Evolutionary conservation across 75 land plant species (phyloP).

Genomic region (Pinus albicaulis): DNA sequence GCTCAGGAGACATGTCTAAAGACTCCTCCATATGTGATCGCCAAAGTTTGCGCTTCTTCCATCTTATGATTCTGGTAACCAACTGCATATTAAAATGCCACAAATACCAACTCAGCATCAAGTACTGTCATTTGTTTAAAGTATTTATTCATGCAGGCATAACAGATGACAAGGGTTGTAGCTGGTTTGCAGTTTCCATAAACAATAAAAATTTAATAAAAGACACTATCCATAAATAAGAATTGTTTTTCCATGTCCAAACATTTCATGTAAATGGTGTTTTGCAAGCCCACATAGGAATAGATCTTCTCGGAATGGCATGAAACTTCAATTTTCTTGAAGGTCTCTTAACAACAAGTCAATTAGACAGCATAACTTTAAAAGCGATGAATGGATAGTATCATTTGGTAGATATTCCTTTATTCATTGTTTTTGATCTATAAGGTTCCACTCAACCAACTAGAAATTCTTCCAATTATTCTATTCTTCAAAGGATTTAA

Average conservation of each 20-base stretch:
- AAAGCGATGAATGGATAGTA: neutral
- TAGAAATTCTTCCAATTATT: neutral
- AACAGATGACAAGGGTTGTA: neutral
- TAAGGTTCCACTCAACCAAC: neutral
- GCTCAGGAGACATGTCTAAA: slow-evolving; percentile 57
- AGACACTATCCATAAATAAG: neutral
- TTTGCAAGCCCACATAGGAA: neutral
- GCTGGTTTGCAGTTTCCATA: neutral
- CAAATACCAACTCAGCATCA: neutral
- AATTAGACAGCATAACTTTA: neutral
- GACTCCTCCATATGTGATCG: slow-evolving; percentile 21
- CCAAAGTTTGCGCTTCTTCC: slow-evolving; percentile 17
- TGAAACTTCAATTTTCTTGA: neutral
- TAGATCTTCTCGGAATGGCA: too few relatives aligned
- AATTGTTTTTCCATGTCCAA: neutral
- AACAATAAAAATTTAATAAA: neutral
- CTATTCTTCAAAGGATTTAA: neutral
- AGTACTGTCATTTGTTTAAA: neutral
- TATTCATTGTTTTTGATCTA: neutral
- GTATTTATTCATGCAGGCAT: neutral
- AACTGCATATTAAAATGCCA: slow-evolving; percentile 32
- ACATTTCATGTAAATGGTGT: neutral
- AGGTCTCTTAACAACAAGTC: neutral
- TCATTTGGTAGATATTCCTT: neutral
- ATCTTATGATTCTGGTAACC: slow-evolving; percentile 40